Evolutionary conservation across 2,329 filamentous ascomycete species (phyloP).

Genomic region (Colletotrichum noveboracense): DNA sequence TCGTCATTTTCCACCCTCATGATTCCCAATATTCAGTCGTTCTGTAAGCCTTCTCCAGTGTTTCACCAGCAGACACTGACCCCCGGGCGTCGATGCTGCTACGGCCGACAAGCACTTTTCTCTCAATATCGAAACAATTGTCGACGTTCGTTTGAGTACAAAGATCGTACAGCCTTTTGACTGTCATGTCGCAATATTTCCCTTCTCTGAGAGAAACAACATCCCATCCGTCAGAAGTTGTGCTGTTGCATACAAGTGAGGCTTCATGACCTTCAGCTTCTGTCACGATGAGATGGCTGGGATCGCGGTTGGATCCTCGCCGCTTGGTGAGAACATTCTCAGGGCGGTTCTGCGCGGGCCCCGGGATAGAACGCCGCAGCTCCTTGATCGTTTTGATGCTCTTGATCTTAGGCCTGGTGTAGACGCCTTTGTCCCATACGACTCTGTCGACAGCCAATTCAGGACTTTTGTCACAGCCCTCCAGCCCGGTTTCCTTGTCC

Average conservation of each 20-base stretch:
- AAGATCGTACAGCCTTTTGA: constrained; percentile 29
- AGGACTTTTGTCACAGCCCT: constrained; percentile 16
- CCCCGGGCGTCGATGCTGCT: neutral
- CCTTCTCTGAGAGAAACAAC: constrained; percentile 33
- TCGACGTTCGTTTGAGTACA: constrained; percentile 18
- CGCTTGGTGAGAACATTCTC: neutral
- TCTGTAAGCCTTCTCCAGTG: neutral
- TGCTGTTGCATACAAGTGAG: constrained; percentile 31
- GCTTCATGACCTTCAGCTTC: constrained; percentile 30
- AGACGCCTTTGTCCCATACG: constrained; percentile 15
- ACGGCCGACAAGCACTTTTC: neutral
- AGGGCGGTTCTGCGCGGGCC: neutral
- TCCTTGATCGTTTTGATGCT: neutral
- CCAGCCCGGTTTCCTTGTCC: constrained; percentile 1
- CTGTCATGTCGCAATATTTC: constrained; percentile 37
- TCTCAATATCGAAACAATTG: neutral
- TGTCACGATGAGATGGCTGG: constrained; percentile 26
- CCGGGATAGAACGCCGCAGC: neutral
- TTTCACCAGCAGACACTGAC: neutral
- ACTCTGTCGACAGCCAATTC: constrained; percentile 21
- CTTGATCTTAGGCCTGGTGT: neutral
- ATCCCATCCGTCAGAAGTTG: constrained; percentile 33
- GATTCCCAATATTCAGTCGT: neutral
- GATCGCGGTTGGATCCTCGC: neutral
- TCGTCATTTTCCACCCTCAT: neutral